Conservation (phyloP, 768 basidiomycete genomes). For the Termitomyces sp. region DNA sequence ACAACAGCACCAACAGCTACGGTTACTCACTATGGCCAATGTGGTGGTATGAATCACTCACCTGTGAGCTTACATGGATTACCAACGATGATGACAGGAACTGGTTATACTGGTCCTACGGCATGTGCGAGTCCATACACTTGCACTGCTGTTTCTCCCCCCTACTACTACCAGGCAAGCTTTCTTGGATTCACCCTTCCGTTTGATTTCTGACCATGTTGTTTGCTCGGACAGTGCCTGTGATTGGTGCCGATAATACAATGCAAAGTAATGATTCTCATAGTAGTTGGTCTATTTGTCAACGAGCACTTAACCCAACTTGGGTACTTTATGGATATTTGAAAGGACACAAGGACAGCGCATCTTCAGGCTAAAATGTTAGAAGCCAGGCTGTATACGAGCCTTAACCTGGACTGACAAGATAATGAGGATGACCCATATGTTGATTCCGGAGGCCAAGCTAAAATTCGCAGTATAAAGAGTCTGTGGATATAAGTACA, state of each 20-base stretch:
- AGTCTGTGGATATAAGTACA: not conserved
- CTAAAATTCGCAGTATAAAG: not conserved
- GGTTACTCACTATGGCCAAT: slow-evolving; percentile 46
- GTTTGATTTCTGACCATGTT: not conserved
- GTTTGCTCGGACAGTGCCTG: slow-evolving; percentile 15
- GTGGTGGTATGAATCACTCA: slow-evolving; percentile 32
- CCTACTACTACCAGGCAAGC: slow-evolving; percentile 50
- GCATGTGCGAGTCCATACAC: slow-evolving; percentile 33
- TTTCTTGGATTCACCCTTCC: not conserved
- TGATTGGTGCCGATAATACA: slow-evolving; percentile 2
- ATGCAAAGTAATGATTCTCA: not conserved
- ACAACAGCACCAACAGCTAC: slow-evolving; percentile 28
- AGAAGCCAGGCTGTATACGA: not conserved
- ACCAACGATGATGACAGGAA: slow-evolving; percentile 20
- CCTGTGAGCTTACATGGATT: not conserved
- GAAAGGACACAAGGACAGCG: not conserved
- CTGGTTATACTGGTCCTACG: slow-evolving; percentile 41
- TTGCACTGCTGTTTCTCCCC: slow-evolving; percentile 42
- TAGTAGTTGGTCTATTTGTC: not conserved
- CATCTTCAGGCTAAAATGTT: not conserved
- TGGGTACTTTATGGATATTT: not conserved
- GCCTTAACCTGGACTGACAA: not conserved
- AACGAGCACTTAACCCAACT: not conserved
- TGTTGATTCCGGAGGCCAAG: not conserved
- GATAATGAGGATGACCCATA: not conserved